A percentile compares a stretch with the other conserved stretches of the same genome.
These are phyloP conservation scores for Verticillium klebahnii DNA, from an alignment of 2,329 filamentous ascomycete species.

Conservation along the genomic window DNA sequence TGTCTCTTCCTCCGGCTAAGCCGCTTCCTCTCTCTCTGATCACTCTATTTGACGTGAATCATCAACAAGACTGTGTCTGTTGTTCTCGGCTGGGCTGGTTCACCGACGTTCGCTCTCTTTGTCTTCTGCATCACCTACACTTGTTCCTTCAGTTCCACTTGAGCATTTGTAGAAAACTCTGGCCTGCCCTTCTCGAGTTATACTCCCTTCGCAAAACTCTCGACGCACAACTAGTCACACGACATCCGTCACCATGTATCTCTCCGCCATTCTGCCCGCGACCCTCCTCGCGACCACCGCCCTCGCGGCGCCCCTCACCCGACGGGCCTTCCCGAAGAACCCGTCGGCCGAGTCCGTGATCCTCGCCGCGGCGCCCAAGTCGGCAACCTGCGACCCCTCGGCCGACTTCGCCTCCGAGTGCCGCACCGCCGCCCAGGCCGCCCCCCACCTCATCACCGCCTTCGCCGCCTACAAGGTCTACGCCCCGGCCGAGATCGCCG, in stretches of 20 bases:
- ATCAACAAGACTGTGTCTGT: conserved; percentile 9
- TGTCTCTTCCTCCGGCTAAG: background rate
- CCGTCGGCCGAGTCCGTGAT: conserved; percentile 30
- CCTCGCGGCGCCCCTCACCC: conserved; percentile 16
- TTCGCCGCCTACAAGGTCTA: conserved; percentile 55
- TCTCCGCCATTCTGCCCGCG: conserved; percentile 16
- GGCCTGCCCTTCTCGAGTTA: background rate
- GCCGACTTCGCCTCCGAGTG: conserved; percentile 52
- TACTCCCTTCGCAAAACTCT: background rate
- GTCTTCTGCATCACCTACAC: background rate
- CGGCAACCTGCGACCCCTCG: conserved; percentile 46
- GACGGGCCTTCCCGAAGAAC: conserved; percentile 6
- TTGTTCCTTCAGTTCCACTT: background rate
- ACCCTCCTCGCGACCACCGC: conserved; percentile 20
- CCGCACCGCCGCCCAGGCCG: conserved; percentile 58
- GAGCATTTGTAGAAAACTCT: background rate
- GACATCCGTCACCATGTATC: conserved; percentile 21
- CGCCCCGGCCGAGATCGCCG: conserved; percentile 58
- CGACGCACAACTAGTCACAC: conserved; percentile 5
- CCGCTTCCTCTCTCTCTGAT: background rate
- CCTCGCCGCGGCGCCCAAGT: conserved; percentile 50
- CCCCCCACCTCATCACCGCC: conserved; percentile 47
- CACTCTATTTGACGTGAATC: background rate
- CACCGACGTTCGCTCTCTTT: background rate
- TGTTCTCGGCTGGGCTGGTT: conserved; percentile 2